Percentiles rank a stretch among this genome's conserved stretches.
Conservation (phyloP, 23 red algal species). For the Pyropia yezoensis region DNA sequence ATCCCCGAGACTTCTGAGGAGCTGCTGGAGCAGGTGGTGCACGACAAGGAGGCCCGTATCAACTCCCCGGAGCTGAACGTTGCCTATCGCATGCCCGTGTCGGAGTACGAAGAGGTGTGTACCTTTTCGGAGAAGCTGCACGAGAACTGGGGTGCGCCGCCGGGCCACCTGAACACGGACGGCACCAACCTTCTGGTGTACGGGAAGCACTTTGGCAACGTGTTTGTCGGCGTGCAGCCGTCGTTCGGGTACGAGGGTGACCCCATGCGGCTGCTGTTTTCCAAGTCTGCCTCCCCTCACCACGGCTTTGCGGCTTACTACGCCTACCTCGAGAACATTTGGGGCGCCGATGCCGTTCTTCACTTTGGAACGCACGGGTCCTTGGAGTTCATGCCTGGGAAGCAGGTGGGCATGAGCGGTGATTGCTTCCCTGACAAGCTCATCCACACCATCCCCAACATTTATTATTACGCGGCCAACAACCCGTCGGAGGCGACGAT, state of each 20-base stretch:
- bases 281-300: constrained; percentile 93
- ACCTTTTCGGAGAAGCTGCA: constrained; percentile 69
- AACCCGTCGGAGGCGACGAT: constrained; percentile 99
- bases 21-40: constrained; percentile 82
- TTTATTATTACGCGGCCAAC: constrained; percentile 99
- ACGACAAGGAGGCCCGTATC: constrained; percentile 87
- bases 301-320: constrained; percentile 98
- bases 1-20: constrained; percentile 58
- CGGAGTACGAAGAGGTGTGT: constrained; percentile 68
- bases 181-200: constrained; percentile 90
- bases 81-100: constrained; percentile 85
- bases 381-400: constrained; percentile 99
- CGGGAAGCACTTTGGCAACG: constrained; percentile 88
- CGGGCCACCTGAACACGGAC: constrained; percentile 91
- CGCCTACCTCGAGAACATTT: constrained; percentile 79
- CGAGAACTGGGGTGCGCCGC: constrained; percentile 95
- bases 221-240: constrained; percentile 91
- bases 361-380: constrained; percentile 99
- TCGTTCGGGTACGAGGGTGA: constrained; percentile 98
- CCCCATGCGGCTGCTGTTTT: constrained; percentile 96
- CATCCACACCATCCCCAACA: constrained; percentile 80
- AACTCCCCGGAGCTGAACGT: constrained; percentile 97
- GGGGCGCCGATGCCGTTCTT: constrained; percentile 85
- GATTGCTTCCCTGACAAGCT: constrained; percentile 93
- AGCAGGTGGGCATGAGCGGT: constrained; percentile 98